Conservation (phyloP, 441 rosid genomes). For the Pelargonium fulgidum region DNA sequence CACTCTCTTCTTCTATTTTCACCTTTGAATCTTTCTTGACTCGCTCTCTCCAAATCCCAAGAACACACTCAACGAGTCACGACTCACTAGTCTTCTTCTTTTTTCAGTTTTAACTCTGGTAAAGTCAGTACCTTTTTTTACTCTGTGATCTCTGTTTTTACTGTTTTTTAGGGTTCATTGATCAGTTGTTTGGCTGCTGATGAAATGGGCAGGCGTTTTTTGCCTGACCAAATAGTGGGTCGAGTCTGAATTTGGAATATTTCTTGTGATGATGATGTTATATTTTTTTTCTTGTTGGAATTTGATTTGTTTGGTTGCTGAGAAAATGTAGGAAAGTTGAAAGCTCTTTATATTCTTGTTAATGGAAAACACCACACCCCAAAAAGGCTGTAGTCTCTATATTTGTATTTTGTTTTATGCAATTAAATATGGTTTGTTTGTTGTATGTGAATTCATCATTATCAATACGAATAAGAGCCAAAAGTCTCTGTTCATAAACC, state of each 20-base stretch:
- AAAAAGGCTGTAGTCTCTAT: too few species aligned
- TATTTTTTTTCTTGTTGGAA: not conserved
- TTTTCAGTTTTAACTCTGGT: not conserved
- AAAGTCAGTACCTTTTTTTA: not conserved
- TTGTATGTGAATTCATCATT: not conserved
- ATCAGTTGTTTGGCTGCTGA: conserved; percentile 2
- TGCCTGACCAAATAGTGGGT: not conserved
- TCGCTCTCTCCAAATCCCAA: conserved; percentile 5
- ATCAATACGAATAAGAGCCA: not conserved
- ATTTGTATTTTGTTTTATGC: too few species aligned
- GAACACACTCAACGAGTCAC: conserved; percentile 2
- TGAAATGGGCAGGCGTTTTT: not conserved
- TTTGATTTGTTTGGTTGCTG: not conserved
- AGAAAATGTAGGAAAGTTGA: not conserved
- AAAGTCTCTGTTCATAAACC: not conserved
- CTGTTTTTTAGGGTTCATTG: conserved; percentile 10
- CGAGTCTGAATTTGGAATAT: not conserved
- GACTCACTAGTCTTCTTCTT: not conserved
- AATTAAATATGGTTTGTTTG: too few species aligned
- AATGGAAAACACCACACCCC: too few species aligned
- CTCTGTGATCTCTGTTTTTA: not conserved
- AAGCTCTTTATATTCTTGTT: too few species aligned
- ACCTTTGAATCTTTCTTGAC: conserved; percentile 7
- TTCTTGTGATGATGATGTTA: not conserved
- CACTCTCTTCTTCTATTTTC: not conserved